Conservation (phyloP, 768 basidiomycete genomes). For the Auricularia cornea region DNA sequence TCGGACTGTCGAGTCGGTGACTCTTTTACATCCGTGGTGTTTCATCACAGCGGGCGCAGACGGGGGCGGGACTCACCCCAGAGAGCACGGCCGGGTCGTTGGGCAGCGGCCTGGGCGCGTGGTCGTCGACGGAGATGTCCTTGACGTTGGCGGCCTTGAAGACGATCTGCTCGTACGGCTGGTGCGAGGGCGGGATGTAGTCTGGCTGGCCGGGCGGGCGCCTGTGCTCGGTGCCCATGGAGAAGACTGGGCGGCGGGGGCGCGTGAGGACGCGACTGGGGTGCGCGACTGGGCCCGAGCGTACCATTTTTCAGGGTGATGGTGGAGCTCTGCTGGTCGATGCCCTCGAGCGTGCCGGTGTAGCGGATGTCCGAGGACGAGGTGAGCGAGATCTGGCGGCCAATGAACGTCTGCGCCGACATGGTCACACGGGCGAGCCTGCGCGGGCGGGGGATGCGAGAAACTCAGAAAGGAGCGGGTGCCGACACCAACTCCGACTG, state of each 20-base stretch:
- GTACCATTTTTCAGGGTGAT: conserved; percentile 83
- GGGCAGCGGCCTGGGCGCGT: conserved; percentile 31
- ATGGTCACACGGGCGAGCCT: not conserved
- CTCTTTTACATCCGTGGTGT: conserved; percentile 40
- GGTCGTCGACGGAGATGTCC: conserved; percentile 76
- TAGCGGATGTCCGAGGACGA: conserved; percentile 89
- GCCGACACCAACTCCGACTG: too few species aligned
- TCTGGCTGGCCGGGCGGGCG: conserved; percentile 38
- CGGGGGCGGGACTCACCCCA: conserved; percentile 44
- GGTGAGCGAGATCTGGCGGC: conserved; percentile 62
- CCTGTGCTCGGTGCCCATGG: conserved; percentile 82
- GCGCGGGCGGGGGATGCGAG: too few species aligned
- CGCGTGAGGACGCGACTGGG: not conserved
- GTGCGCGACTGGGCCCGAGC: conserved; percentile 8
- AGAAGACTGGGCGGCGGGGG: conserved; percentile 44
- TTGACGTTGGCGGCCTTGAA: conserved; percentile 88
- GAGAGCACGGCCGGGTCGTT: conserved; percentile 72
- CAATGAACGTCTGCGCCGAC: conserved; percentile 4
- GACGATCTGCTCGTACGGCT: conserved; percentile 83
- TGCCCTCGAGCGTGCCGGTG: conserved; percentile 77
- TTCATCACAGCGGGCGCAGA: conserved; percentile 27
- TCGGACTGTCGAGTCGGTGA: conserved; percentile 29
- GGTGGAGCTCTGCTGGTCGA: conserved; percentile 77
- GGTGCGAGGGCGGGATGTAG: conserved; percentile 76
- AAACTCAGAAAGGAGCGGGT: too few species aligned